Base-by-base conservation (phyloP, 495 filamentous ascomycete species). In the Platismatia glauca region DNA sequence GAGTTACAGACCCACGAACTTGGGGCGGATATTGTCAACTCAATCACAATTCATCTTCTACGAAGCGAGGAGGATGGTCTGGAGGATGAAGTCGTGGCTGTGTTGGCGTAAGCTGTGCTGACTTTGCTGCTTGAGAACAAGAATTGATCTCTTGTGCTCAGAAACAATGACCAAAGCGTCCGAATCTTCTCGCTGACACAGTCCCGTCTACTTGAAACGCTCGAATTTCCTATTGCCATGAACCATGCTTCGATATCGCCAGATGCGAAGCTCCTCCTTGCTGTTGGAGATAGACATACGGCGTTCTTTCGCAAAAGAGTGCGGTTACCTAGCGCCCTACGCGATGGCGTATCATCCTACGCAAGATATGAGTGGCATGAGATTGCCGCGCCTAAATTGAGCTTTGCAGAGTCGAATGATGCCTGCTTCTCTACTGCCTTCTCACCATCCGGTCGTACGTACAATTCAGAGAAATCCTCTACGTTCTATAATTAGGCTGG, bases 161-260 rank as follows among this genome's bases (percentile, higher is more conserved):
- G 83, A 57, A 97, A 96, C 73, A 98, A 98, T 71, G 94, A 98
- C 71, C 85, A 84, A 69, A 89, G 88, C 1, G 86, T 97, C 35
- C 84, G 85, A 22, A 76, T 96, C 20, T 90, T 91, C 70, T 86
- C 86, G 39, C 77, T 97, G 11, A 79, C 84, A 18, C 79, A 82
- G 39, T 73, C 79, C 34, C 75, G 80, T 60, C 77, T 88, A 59
- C 73, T 92, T 44, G 82, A 87, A 43, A 79, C 84, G 57, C 73
- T 96, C 27, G 77, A 82, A 8, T 89, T 92, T 63, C 84, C 87
- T 44, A 85, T 88, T 65, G 85, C 82, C 60, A 93, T 96, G 76
- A 98, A 98, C 72, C 91, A 94, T 72, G 89, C 91, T 7, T 84
- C 91, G 24, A 85, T 98, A 50, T 96, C 92, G 34, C 94, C 94